Base-by-base conservation (phyloP, 2,329 filamentous ascomycete species). In the Endocalyx cinctus region DNA sequence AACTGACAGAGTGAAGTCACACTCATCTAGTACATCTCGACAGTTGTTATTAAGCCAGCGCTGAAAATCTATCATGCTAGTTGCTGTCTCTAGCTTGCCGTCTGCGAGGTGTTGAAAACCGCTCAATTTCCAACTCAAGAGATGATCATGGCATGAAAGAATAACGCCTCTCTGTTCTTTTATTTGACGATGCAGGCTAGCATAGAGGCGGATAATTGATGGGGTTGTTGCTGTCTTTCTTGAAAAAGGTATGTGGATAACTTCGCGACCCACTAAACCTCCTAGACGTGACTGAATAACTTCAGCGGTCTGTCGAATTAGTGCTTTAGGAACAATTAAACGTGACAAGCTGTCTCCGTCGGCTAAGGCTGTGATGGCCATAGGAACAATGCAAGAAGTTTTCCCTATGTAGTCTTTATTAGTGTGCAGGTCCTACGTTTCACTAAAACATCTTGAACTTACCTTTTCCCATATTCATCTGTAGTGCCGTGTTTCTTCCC, bases 1-100 rank as follows among this genome's bases (percentile, higher is more conserved):
- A 0, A 70, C 63, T 0, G 67, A 67, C 0, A 80, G 51, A 0
- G 69, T 77, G 25, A 70, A 63, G 39, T 79, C 75, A 3, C 68
- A 80, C 46, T 85, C 81, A 40, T 85, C 81, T 0, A 85, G 55
- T 0, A 85, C 62, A 46, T 86, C 80, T 0, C 79, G 66, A 3
- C 66, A 72, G 2, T 59, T 46, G 0, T 39, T 35, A 3, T 71
- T 59, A 5, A 84, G 48, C 61, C 70, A 75, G 0, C 49, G 34
- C 19, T 82, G 74, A 0, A 67, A 64, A 0, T 50, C 47, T 4
- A 79, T 60, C 67, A 84, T 75, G 0, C 39, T 44, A 0, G 42
- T 46, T 0, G 72, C 70, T 14, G 67, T 55, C 2, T 50, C 27
- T 0, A 60, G 26, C 2, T 66, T 57, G 1, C 50, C 52, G 26